phyloP scores from a whole-genome alignment of 2,329 filamentous ascomycete genomes.

The Xenoacremonium recifei region DNA sequence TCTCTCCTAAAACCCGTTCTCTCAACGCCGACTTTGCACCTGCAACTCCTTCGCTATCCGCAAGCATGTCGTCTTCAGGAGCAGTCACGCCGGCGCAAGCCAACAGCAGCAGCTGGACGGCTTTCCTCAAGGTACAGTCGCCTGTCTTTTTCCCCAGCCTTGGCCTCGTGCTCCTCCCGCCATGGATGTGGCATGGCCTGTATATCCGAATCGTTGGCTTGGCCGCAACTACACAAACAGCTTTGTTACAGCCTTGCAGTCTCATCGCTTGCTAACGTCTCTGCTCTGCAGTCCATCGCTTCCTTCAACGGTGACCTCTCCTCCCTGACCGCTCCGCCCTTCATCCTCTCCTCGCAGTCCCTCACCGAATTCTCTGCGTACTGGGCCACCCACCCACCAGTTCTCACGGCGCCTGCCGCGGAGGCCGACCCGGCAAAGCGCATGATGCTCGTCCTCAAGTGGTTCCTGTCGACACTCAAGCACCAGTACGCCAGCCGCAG shows the following conservation, averaged over 20 bases:
- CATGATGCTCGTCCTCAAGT: slow-evolving; percentile 85
- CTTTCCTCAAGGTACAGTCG: slow-evolving; percentile 49
- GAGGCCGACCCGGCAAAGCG: slow-evolving; percentile 81
- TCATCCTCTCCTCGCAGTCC: slow-evolving; percentile 76
- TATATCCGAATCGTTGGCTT: neutral
- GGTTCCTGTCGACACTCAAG: slow-evolving; percentile 92
- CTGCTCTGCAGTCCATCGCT: slow-evolving; percentile 63
- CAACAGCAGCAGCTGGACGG: slow-evolving; percentile 48
- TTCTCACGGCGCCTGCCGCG: slow-evolving; percentile 79
- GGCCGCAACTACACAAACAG: neutral
- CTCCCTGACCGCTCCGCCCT: slow-evolving; percentile 77
- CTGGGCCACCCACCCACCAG: slow-evolving; percentile 74
- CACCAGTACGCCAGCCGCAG: slow-evolving; percentile 76
- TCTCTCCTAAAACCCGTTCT: neutral
- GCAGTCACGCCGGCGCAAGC: slow-evolving; percentile 33
- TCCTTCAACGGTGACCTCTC: slow-evolving; percentile 82
- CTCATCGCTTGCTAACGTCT: slow-evolving; percentile 1
- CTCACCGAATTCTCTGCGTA: slow-evolving; percentile 80
- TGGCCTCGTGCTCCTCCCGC: neutral
- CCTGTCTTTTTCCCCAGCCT: slow-evolving; percentile 1
- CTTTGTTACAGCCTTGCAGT: neutral
- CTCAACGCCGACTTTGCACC: neutral
- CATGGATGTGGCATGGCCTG: too few relatives aligned
- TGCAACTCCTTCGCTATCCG: neutral
- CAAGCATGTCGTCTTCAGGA: slow-evolving; percentile 30